Evolutionary conservation across 352 stramenopile genomes (phyloP), one percentile per base, ranked within the genome.

Genomic region (Blastocystis sp.): DNA sequence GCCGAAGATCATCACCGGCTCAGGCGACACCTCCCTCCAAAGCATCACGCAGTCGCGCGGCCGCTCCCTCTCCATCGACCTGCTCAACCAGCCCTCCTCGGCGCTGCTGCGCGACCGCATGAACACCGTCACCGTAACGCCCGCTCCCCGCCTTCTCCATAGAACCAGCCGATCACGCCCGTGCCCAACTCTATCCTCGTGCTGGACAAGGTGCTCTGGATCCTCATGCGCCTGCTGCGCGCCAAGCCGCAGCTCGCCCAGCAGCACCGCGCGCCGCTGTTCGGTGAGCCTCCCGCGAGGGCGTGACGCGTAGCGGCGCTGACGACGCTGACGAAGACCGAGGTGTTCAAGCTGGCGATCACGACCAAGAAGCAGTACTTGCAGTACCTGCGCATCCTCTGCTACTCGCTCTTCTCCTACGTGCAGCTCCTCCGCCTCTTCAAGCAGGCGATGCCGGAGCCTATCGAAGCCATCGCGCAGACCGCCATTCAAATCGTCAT

Each of bases 141-240:
- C 9, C 43, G 3, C 0, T 24, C 11, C 11, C 74, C 9, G 2
- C 28, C 14, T 68, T 28, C 65, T 14, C 40, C 21, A 9, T 52
- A 84, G 74, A 84, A 84, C 38, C 68, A 84, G 48, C 74, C 74
- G 6, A 84, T 84, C n/a, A 68, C 57, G 45, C 14, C 57, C 11
- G 43, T 70, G 7, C 21, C 45, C 14, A 21, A 84, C 54, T 84
- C 74, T 0, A 84, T 84, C 48, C 48, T 84, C 38, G 61, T 84
- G 9, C 74, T 84, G 3, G 74, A 84, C 34, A 61, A 63, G 3
- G 38, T 84, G n/a, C 54, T 69, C 0, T 40, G n/a, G 11, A 54
- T 69, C 24, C 38, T 63, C 1, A 38, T 43, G 11, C 57, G 57
- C 28, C 57, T 84, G 10, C 69, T 68, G 11, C 74, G 34, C 0